Evolutionary conservation across 441 rosid species (phyloP), one percentile per base, ranked within the genome.

Genomic region (Erodium trifolium): DNA sequence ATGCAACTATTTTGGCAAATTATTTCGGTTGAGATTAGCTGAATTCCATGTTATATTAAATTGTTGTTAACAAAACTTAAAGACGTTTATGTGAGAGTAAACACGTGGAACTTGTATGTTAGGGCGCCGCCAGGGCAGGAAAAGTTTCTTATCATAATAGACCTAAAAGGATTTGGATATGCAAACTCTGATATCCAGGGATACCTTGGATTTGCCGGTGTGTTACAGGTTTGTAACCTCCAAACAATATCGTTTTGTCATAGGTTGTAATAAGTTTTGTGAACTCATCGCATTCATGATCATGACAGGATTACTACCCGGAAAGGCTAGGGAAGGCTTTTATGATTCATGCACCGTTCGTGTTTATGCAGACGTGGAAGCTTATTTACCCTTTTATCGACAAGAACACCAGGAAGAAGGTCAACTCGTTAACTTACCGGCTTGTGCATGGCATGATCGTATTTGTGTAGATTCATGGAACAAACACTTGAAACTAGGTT

Each of bases 231-330:
- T 3, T 49, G 3, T 49, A 2, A 4, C 3, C 14, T 12, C 16
- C 4, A 49, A 49, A 49, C 3, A 2, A 13, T 12, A 49, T 4
- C 55, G 12, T 49, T 49, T 13, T 57, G 27, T 43, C 12, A 11
- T 43, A 2, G 37, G 37, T 43, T 43, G 49, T 43, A 11, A 43
- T 11, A 11, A 43, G 12, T 1, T 8, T 8, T 43, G 12, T 7
- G 12, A 35, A n/a, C 68, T 39, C 12, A 16, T 13, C 49, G 3
- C 16, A 53, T 17, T 27, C 14, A 10, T 66, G 68, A 37, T 10
- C 18, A 68, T 73, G 53, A 73, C 83, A 88, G 93, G 93, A 88
- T 13, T 82, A 81, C 74, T 88, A 83, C 73, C 91, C 93, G 0
- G 91, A 88, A 76, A 80, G 93, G 59, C 84, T 88, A 5, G 89